These are phyloP conservation scores for Sedum album DNA, from an alignment of 164 flowering plant genomes.

Conservation along the genomic window DNA sequence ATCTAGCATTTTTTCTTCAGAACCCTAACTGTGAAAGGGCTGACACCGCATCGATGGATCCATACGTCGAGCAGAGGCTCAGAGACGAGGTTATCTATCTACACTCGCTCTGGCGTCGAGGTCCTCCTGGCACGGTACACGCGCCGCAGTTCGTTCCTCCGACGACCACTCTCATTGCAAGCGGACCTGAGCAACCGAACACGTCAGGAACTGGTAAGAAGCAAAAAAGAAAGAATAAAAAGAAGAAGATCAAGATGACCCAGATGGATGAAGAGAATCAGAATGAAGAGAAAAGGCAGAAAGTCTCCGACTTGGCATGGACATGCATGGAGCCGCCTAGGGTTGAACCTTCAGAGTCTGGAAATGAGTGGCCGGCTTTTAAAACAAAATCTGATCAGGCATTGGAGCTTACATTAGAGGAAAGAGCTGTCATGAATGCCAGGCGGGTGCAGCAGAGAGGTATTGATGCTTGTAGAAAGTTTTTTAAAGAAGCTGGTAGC, in stretches of 20 bases:
- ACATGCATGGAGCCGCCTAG: slow-evolving; percentile 12
- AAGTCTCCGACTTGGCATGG: slow-evolving; percentile 25
- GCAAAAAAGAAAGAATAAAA: neutral
- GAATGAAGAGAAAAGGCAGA: neutral
- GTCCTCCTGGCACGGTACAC: slow-evolving; percentile 29
- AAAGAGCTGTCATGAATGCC: slow-evolving; percentile 7
- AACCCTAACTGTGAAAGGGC: neutral
- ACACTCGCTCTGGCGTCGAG: slow-evolving; percentile 70
- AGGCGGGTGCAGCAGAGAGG: slow-evolving; percentile 4
- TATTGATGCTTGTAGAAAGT: neutral
- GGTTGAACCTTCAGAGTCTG: slow-evolving; percentile 5
- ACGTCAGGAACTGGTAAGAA: neutral
- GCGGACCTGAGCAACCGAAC: neutral
- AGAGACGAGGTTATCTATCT: slow-evolving; percentile 61
- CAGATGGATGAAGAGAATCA: neutral
- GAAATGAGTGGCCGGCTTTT: slow-evolving; percentile 21
- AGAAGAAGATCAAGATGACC: neutral
- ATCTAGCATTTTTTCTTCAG: neutral
- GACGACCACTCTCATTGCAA: neutral
- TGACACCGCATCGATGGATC: slow-evolving; percentile 21
- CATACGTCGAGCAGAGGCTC: slow-evolving; percentile 32
- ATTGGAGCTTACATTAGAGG: neutral
- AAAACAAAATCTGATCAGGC: neutral
- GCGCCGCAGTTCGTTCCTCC: too few relatives aligned
- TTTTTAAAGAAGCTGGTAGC: slow-evolving; percentile 15